Conservation (phyloP, 129 eudicot species). For the Artemisia tridentata region DNA sequence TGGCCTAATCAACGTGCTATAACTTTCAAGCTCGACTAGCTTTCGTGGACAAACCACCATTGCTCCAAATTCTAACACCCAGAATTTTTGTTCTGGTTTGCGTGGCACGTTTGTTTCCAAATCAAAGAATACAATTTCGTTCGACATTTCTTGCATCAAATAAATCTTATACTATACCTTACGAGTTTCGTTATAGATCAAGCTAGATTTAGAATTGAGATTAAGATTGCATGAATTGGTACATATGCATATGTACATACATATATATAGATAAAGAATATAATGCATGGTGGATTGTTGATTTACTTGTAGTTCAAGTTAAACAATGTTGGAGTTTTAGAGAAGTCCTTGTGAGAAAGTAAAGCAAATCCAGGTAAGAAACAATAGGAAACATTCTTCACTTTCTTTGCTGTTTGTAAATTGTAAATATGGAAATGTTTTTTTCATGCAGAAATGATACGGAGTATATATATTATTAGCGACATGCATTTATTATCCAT, state of each 20-base stretch:
- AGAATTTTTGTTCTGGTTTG: slow-evolving; percentile 54
- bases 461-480: no score
- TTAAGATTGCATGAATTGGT: slow-evolving; percentile 5
- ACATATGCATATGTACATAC: background rate
- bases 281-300: slow-evolving; percentile 35
- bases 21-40: slow-evolving; percentile 76
- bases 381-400: slow-evolving; percentile 21
- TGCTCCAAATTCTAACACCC: slow-evolving; percentile 86
- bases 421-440: background rate
- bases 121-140: slow-evolving; percentile 86
- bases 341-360: slow-evolving; percentile 31
- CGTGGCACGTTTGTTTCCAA: slow-evolving; percentile 90
- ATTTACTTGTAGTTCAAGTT: slow-evolving; percentile 77
- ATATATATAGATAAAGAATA: slow-evolving; percentile 19
- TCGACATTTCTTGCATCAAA: slow-evolving; percentile 40
- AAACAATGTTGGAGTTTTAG: no score
- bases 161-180: background rate
- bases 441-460: no score
- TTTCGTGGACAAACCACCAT: slow-evolving; percentile 80
- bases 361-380: slow-evolving; percentile 39
- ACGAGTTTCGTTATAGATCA: background rate
- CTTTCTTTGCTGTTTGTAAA: slow-evolving; percentile 12
- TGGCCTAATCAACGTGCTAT: slow-evolving; percentile 74
- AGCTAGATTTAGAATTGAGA: background rate
- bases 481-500: no score